These are phyloP conservation scores for Beauveria sp. DNA, from an alignment of 2,329 filamentous ascomycete species.

Conservation along the genomic window DNA sequence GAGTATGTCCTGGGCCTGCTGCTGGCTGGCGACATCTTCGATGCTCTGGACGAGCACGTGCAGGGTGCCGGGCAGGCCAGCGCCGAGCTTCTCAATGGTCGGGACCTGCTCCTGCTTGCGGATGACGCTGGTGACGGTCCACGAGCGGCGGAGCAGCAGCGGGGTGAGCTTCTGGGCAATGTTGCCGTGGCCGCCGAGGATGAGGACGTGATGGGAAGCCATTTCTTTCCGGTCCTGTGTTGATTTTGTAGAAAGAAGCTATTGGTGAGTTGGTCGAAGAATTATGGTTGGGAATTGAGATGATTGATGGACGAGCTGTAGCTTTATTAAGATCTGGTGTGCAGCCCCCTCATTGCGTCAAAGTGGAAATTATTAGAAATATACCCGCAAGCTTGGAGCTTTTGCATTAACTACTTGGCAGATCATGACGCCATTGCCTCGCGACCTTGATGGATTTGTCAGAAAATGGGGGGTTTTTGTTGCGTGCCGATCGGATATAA, in stretches of 20 bases:
- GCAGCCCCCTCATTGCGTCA: neutral
- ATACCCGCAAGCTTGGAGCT: neutral
- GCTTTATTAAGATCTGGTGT: no score
- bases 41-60: conserved; percentile 63
- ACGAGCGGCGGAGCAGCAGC: conserved; percentile 64
- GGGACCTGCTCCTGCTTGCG: conserved; percentile 61
- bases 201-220: conserved; percentile 48
- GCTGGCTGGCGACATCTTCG: conserved; percentile 59
- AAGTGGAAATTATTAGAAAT: neutral
- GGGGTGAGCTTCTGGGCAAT: conserved; percentile 68
- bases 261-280: no score
- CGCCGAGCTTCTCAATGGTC: conserved; percentile 54
- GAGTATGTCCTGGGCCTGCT: conserved; percentile 55
- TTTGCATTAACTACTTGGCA: no score
- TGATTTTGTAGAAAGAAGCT: neutral
- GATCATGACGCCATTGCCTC: neutral
- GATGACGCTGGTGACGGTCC: conserved; percentile 73
- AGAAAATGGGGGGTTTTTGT: no score
- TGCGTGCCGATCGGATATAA: no score
- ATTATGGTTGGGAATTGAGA: neutral
- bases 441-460: neutral
- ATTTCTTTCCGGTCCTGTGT: conserved; percentile 15
- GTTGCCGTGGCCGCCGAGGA: conserved; percentile 79
- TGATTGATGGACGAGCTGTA: no score
- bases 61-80: conserved; percentile 53